A percentile compares a stretch with the other conserved stretches of the same genome.
Conservation (phyloP, 1,139 yeast genomes). For the Blastobotrys illinoisensis region DNA sequence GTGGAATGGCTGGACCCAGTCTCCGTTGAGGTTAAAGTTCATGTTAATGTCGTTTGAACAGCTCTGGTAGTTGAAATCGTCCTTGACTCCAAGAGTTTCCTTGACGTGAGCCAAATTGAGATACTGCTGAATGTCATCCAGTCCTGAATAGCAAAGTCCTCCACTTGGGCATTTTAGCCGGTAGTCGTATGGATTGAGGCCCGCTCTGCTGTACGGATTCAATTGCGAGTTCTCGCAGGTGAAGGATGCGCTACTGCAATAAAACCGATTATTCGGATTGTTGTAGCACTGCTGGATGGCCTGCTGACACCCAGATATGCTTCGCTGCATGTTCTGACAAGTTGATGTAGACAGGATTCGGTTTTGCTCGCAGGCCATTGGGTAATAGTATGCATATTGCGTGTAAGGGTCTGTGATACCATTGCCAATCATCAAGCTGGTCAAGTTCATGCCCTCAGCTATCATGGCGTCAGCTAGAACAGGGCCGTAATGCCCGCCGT, state of each 20-base stretch:
- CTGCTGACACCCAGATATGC: slow-evolving; percentile 72
- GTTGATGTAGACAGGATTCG: slow-evolving; percentile 63
- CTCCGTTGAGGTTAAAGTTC: slow-evolving; percentile 75
- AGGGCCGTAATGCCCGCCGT: slow-evolving; percentile 96
- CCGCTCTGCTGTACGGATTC: slow-evolving; percentile 85
- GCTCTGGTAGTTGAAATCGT: slow-evolving; percentile 62
- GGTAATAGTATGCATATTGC: slow-evolving; percentile 64
- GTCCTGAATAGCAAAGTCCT: slow-evolving; percentile 64
- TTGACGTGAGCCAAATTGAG: slow-evolving; percentile 63
- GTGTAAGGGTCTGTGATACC: slow-evolving; percentile 73
- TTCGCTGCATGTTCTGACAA: slow-evolving; percentile 68
- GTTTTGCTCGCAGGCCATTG: slow-evolving; percentile 72
- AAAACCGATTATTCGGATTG: slow-evolving; percentile 60
- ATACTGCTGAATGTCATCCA: slow-evolving; percentile 59
- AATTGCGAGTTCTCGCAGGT: slow-evolving; percentile 85
- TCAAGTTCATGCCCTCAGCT: slow-evolving; percentile 72
- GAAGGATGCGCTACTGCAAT: slow-evolving; percentile 88
- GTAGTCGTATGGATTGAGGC: slow-evolving; percentile 89
- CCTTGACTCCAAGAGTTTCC: slow-evolving; percentile 85
- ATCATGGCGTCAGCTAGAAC: slow-evolving; percentile 83
- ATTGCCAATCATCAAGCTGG: slow-evolving; percentile 73
- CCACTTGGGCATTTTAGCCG: slow-evolving; percentile 75
- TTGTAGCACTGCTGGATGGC: slow-evolving; percentile 79
- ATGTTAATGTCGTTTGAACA: slow-evolving; percentile 47
- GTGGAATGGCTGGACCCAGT: slow-evolving; percentile 57